Conservation (phyloP, 768 basidiomycete species). For the Strobilomyces echinocephalus region DNA sequence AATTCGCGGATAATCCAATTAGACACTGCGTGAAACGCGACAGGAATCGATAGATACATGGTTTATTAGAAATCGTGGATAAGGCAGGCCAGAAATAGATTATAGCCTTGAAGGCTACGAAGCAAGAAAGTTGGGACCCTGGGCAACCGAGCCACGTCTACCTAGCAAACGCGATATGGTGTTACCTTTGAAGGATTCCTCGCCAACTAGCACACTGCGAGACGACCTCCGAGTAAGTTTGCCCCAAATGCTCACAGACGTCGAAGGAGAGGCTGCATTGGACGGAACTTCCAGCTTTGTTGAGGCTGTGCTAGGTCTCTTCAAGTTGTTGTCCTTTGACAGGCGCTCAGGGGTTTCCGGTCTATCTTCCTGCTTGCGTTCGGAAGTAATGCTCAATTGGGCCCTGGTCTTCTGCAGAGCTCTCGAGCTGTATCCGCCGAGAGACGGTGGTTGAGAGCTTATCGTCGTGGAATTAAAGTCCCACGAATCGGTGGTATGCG, state of each 20-base stretch:
- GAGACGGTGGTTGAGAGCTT: slow-evolving; percentile 30
- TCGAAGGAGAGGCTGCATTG: slow-evolving; percentile 4
- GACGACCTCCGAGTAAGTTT: slow-evolving; percentile 18
- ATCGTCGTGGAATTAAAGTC: slow-evolving; percentile 57
- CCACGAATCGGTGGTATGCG: slow-evolving; percentile 71
- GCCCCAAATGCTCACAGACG: slow-evolving; percentile 22
- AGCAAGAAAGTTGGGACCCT: slow-evolving; percentile 2
- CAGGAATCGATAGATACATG: neutral
- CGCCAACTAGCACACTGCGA: slow-evolving; percentile 8
- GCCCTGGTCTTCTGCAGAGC: slow-evolving; percentile 1
- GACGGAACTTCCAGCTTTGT: neutral
- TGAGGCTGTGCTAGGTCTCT: neutral
- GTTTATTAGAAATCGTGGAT: neutral
- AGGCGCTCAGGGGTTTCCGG: neutral
- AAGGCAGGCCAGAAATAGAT: neutral
- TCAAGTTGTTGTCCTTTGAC: slow-evolving; percentile 2
- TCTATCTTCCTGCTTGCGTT: slow-evolving; percentile 4
- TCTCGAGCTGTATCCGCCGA: slow-evolving; percentile 4
- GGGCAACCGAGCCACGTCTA: slow-evolving; percentile 5
- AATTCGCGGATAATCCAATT: slow-evolving; percentile 19
- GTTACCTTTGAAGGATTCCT: slow-evolving; percentile 13
- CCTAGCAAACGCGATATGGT: slow-evolving; percentile 22
- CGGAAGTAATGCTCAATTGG: slow-evolving; percentile 5
- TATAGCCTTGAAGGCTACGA: neutral
- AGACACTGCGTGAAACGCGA: slow-evolving; percentile 14